Percentiles rank a stretch among this genome's conserved stretches.
phyloP scores from a whole-genome alignment of 441 rosid genomes.

The Populus hybrid region DNA sequence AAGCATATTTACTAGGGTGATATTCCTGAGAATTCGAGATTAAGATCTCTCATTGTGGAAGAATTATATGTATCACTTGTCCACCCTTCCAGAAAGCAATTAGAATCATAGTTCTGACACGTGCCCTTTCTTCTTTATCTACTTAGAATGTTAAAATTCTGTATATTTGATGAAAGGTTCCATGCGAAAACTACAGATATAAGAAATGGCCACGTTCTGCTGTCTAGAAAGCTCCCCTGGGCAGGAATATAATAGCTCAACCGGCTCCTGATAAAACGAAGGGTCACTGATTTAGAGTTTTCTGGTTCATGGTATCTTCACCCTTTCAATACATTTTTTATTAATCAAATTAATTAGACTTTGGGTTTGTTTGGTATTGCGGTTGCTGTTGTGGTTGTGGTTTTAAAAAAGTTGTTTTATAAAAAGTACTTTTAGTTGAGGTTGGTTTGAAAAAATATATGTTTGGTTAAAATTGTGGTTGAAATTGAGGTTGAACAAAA shows the following conservation, averaged over 20 bases:
- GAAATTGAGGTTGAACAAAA: too few relatives aligned
- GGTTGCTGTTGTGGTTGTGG: too few relatives aligned
- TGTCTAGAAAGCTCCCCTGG: background rate
- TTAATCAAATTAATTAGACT: too few relatives aligned
- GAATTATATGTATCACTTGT: background rate
- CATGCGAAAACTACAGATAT: background rate
- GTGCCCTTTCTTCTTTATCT: background rate
- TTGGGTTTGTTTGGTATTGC: too few relatives aligned
- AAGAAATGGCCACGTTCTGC: background rate
- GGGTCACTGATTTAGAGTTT: background rate
- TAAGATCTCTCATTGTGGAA: background rate
- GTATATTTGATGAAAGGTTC: background rate
- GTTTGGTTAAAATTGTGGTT: too few relatives aligned
- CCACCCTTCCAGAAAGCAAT: background rate
- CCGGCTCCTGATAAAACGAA: constrained; percentile 7
- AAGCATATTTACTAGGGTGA: background rate
- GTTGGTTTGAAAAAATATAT: too few relatives aligned
- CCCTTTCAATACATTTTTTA: background rate
- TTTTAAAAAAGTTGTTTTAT: too few relatives aligned
- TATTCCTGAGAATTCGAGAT: background rate
- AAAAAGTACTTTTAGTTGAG: too few relatives aligned
- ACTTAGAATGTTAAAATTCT: background rate
- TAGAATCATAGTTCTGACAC: background rate
- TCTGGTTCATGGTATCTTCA: background rate
- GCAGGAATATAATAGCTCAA: background rate